Evolutionary conservation across 306 rosid genomes (phyloP).

Genomic region (Fragaria nilgerrensis): DNA sequence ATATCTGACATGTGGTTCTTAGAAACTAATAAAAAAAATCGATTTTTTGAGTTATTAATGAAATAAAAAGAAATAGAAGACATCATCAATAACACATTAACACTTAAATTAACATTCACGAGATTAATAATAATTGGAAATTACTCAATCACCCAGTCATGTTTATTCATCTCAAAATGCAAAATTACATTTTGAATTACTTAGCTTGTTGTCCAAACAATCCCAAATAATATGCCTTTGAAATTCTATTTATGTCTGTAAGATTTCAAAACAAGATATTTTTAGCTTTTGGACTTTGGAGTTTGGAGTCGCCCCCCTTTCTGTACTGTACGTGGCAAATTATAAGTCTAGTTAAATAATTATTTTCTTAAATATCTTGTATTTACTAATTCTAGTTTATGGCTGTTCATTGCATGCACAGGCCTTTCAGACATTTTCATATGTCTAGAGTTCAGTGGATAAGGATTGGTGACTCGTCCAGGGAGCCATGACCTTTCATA

Average conservation of each 20-base stretch:
- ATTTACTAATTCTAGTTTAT: neutral
- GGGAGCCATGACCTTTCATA: neutral
- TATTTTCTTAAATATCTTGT: neutral
- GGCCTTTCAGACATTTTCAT: neutral
- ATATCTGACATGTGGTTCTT: too few species aligned
- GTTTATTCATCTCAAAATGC: neutral
- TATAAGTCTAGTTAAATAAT: neutral
- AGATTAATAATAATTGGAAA: too few species aligned
- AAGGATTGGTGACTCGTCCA: conserved; percentile 9
- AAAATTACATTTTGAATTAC: too few species aligned
- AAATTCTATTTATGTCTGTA: too few species aligned
- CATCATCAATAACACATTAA: too few species aligned
- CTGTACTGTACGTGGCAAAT: neutral
- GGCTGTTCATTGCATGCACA: neutral
- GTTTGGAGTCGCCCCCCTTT: neutral
- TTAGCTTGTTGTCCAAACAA: neutral
- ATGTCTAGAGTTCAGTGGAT: neutral
- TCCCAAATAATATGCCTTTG: too few species aligned
- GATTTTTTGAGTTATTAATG: too few species aligned
- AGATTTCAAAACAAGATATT: too few species aligned
- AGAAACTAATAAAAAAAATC: too few species aligned
- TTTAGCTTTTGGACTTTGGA: neutral
- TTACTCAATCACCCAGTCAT: too few species aligned
- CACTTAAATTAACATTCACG: too few species aligned
- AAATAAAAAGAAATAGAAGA: too few species aligned